Percentiles rank a stretch among this genome's conserved stretches.
Evolutionary conservation across 768 basidiomycete genomes (phyloP).

Genomic region (Pilatotrama ljubarskyi): DNA sequence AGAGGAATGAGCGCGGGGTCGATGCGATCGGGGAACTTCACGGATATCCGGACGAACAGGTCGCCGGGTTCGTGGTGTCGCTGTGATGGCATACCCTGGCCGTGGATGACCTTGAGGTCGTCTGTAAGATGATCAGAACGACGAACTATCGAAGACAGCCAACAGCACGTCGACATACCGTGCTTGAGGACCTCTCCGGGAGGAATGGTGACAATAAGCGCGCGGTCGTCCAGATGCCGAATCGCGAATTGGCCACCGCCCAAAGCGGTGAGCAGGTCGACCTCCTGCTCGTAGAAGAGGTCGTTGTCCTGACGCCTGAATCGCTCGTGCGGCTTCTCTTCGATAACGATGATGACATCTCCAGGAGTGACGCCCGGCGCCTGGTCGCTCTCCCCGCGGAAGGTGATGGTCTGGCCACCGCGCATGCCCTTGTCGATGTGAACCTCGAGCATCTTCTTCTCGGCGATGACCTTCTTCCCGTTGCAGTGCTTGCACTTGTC

Average conservation of each 20-base stretch:
- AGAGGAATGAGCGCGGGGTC: slow-evolving; percentile 62
- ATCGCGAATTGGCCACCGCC: slow-evolving; percentile 90
- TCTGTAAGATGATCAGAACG: slow-evolving; percentile 45
- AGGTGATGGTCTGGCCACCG: slow-evolving; percentile 86
- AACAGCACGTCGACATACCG: slow-evolving; percentile 51
- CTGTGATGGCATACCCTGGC: slow-evolving; percentile 98
- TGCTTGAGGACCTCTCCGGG: slow-evolving; percentile 94
- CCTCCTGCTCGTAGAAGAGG: slow-evolving; percentile 81
- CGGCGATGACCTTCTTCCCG: slow-evolving; percentile 91
- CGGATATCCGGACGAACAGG: slow-evolving; percentile 81
- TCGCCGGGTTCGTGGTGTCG: slow-evolving; percentile 97
- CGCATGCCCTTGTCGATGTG: slow-evolving; percentile 99
- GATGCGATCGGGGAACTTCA: slow-evolving; percentile 87
- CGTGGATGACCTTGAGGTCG: slow-evolving; percentile 85
- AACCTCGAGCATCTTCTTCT: slow-evolving; percentile 97
- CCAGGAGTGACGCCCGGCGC: slow-evolving; percentile 87
- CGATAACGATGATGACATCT: slow-evolving; percentile 91
- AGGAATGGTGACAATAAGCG: slow-evolving; percentile 75
- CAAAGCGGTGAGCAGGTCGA: slow-evolving; percentile 91
- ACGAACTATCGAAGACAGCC: background rate
- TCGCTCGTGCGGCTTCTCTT: slow-evolving; percentile 87
- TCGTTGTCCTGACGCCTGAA: slow-evolving; percentile 91
- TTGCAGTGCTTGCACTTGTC: slow-evolving; percentile 92
- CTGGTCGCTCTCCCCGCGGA: slow-evolving; percentile 91
- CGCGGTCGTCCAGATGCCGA: slow-evolving; percentile 92